Conservation (phyloP, 2,329 filamentous ascomycete genomes). For the Aurifilum marmelostoma region DNA sequence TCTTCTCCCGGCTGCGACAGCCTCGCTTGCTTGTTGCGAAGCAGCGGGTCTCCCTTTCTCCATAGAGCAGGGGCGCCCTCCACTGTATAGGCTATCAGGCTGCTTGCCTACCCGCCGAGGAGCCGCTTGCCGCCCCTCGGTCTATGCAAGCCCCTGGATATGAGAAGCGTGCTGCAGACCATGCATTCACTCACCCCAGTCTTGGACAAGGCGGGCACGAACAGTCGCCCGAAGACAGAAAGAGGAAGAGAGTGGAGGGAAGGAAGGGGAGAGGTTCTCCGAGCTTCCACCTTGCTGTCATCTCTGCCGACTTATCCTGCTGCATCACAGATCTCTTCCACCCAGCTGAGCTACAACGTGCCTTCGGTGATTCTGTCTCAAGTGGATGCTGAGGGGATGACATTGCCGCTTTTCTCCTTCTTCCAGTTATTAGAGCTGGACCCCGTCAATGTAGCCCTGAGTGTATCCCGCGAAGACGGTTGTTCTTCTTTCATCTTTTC, state of each 20-base stretch:
- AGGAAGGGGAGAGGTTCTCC: background rate
- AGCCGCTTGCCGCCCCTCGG: background rate
- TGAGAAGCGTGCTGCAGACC: background rate
- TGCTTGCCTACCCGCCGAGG: slow-evolving; percentile 1
- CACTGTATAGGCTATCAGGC: background rate
- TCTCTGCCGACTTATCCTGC: background rate
- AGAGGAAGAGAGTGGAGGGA: background rate
- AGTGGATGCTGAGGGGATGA: background rate
- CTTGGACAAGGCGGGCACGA: background rate
- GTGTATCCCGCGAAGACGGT: background rate
- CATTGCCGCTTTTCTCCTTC: background rate
- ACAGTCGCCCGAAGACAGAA: background rate
- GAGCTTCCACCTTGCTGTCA: background rate
- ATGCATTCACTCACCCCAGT: background rate
- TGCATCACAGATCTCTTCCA: background rate
- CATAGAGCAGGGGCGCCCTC: background rate
- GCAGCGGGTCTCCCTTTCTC: background rate
- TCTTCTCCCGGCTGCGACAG: background rate
- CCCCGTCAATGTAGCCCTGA: background rate
- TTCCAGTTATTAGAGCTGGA: background rate
- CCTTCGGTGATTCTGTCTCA: background rate
- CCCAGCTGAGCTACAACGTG: background rate
- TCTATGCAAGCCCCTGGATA: background rate
- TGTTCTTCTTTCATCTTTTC: background rate
- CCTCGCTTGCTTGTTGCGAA: background rate